Evolutionary conservation across 2,329 filamentous ascomycete genomes (phyloP).

Genomic region (Aciculosporium take): DNA sequence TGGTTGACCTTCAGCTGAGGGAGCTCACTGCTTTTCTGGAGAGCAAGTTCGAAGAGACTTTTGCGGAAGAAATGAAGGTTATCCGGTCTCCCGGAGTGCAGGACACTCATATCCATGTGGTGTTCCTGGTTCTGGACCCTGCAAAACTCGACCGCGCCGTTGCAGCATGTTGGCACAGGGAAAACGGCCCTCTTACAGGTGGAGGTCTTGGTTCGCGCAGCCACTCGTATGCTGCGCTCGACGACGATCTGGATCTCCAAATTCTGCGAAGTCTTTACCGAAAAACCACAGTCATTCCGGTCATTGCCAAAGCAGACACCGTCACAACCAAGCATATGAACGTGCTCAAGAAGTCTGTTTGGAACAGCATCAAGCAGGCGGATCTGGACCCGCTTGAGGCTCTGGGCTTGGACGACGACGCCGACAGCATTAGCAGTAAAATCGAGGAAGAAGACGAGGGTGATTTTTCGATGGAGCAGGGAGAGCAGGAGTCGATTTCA

Average conservation of each 20-base stretch:
- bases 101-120: constrained; percentile 95
- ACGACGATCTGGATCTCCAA: constrained; percentile 82
- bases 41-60: constrained; percentile 96
- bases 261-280: constrained; percentile 76
- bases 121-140: constrained; percentile 84
- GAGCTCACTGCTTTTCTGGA: constrained; percentile 88
- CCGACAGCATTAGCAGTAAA: constrained; percentile 41
- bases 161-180: constrained; percentile 43
- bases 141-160: constrained; percentile 73
- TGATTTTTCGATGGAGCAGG: constrained; percentile 14
- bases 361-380: constrained; percentile 71
- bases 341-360: constrained; percentile 79
- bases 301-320: constrained; percentile 93
- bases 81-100: constrained; percentile 81
- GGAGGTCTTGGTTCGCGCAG: constrained; percentile 22
- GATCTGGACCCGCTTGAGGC: constrained; percentile 80
- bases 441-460: constrained; percentile 40
- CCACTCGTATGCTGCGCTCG: constrained; percentile 52
- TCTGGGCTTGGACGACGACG: constrained; percentile 66
- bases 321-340: constrained; percentile 92
- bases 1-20: constrained; percentile 85
- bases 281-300: constrained; percentile 88
- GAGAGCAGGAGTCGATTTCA: constrained; percentile 12
- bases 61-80: constrained; percentile 95
- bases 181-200: constrained; percentile 37